Percentiles rank a stretch among this genome's conserved stretches.
Conservation (phyloP, 192 early-diverging fungal species). For the Phlyctochytrium planicorne region DNA sequence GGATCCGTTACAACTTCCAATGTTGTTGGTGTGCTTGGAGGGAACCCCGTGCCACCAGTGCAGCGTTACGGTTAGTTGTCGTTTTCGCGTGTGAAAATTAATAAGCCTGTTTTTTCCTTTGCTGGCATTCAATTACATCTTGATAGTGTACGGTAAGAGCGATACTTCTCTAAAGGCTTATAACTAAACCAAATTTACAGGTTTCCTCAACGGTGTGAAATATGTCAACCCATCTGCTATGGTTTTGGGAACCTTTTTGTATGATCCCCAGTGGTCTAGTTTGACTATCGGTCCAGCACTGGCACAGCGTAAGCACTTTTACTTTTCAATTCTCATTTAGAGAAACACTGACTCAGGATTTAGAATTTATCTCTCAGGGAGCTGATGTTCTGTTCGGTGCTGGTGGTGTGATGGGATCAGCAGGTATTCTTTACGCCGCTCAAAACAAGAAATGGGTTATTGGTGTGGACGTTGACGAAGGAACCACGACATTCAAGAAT, state of each 20-base stretch:
- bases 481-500: conserved; percentile 17
- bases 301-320: background rate
- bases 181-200: too few species aligned
- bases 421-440: conserved; percentile 28
- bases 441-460: conserved; percentile 19
- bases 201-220: conserved; percentile 21
- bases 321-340: background rate
- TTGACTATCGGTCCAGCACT: background rate
- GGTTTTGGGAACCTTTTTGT: conserved; percentile 5
- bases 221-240: conserved; percentile 4
- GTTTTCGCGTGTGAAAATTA: too few species aligned
- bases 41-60: conserved; percentile 9
- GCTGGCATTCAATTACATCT: too few species aligned
- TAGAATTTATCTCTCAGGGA: conserved; percentile 12
- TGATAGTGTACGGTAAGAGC: too few species aligned
- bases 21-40: conserved; percentile 9
- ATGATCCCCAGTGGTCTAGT: conserved; percentile 2
- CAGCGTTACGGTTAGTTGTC: conserved; percentile 18
- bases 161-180: too few species aligned
- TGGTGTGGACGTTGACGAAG: conserved; percentile 38
- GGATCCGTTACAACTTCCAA: conserved; percentile 13
- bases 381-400: conserved; percentile 36
- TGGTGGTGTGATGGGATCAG: conserved; percentile 23
- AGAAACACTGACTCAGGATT: background rate
- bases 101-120: too few species aligned